Percentiles rank a stretch among this genome's conserved stretches.
phyloP scores from a whole-genome alignment of 2,329 filamentous ascomycete species.

The Penicillium sp. region DNA sequence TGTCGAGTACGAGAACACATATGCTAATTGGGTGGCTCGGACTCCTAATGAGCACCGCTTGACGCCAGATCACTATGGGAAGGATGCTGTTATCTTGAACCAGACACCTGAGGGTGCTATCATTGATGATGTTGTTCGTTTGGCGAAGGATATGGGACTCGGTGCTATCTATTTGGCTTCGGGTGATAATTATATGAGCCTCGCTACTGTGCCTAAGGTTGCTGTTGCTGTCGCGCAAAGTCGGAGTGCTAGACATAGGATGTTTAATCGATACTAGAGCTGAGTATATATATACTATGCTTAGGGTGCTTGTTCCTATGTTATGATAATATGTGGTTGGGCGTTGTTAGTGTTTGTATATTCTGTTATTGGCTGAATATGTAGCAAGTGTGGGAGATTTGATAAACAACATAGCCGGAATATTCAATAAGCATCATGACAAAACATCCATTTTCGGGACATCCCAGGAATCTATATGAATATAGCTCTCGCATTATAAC shows the following conservation, averaged over 20 bases:
- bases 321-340: background rate
- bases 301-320: background rate
- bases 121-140: slow-evolving; percentile 4
- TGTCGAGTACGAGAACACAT: slow-evolving; percentile 21
- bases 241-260: background rate
- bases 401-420: background rate
- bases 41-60: slow-evolving; percentile 9
- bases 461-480: background rate
- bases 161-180: slow-evolving; percentile 19
- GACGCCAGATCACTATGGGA: background rate
- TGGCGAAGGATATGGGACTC: slow-evolving; percentile 15
- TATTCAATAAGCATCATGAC: background rate
- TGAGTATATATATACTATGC: background rate
- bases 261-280: background rate
- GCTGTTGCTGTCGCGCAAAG: slow-evolving; percentile 8
- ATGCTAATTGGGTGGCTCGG: slow-evolving; percentile 8
- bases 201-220: slow-evolving; percentile 9
- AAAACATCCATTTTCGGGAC: background rate
- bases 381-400: background rate
- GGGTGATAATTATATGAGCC: slow-evolving; percentile 11
- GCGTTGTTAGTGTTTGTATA: background rate
- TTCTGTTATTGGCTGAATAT: background rate
- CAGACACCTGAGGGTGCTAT: background rate
- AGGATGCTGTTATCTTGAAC: slow-evolving; percentile 13
- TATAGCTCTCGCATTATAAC: background rate